Evolutionary conservation across 2,329 filamentous ascomycete genomes (phyloP).

Genomic region (Dactylellina sp.): DNA sequence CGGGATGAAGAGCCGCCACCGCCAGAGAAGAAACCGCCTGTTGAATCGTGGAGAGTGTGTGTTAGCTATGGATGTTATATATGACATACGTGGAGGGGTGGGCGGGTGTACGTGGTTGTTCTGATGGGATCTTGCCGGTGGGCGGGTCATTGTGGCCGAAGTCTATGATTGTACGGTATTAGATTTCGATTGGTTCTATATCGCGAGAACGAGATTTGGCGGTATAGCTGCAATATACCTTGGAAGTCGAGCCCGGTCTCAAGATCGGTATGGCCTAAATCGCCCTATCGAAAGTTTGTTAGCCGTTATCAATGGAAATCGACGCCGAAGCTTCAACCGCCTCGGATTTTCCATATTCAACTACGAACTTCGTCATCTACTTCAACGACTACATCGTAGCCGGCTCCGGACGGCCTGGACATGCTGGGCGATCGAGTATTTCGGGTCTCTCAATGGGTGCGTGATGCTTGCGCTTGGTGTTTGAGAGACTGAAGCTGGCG

Average conservation of each 20-base stretch:
- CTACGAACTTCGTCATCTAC: conserved; percentile 85
- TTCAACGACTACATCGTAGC: conserved; percentile 98
- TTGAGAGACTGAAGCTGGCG: conserved; percentile 32
- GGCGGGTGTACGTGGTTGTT: conserved; percentile 52
- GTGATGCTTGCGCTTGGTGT: background rate
- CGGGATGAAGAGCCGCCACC: conserved; percentile 64
- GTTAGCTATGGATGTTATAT: conserved; percentile 74
- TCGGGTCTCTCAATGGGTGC: conserved; percentile 31
- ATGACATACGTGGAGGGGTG: conserved; percentile 59
- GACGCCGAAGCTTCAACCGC: background rate
- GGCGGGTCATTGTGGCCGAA: conserved; percentile 59
- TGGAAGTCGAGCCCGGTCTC: conserved; percentile 99
- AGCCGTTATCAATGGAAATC: conserved; percentile 55
- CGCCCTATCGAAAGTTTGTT: conserved; percentile 73
- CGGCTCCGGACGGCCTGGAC: conserved; percentile 78
- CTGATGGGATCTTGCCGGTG: conserved; percentile 59
- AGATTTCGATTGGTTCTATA: too few species aligned
- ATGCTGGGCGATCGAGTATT: conserved; percentile 56
- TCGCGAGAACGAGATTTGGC: too few species aligned
- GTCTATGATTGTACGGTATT: conserved; percentile 56
- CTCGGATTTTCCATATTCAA: background rate
- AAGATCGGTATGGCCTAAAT: conserved; percentile 96
- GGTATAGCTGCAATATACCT: too few species aligned
- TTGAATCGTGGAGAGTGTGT: conserved; percentile 66
- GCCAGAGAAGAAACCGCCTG: conserved; percentile 67